phyloP scores from a whole-genome alignment of 805 yeast genomes.

The Nakazawaea pomicola region DNA sequence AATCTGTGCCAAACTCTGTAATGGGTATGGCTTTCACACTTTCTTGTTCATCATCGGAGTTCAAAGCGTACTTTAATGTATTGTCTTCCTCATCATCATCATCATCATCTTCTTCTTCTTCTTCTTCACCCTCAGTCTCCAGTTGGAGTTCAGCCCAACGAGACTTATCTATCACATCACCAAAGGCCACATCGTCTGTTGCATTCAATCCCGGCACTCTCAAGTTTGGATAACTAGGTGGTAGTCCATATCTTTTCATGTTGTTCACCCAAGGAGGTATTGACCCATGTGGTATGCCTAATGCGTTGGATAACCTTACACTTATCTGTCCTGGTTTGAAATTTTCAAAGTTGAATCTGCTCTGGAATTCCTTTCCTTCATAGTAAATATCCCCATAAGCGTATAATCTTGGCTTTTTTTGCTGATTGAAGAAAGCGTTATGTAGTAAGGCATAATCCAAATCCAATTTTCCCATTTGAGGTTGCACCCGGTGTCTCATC shows the following conservation, averaged over 20 bases:
- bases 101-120: constrained; percentile 25
- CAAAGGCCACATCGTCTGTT: constrained; percentile 19
- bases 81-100: constrained; percentile 24
- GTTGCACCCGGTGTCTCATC: constrained; percentile 82
- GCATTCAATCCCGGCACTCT: constrained; percentile 44
- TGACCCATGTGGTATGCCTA: constrained; percentile 54
- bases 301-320: constrained; percentile 55
- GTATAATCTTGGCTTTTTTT: constrained; percentile 64
- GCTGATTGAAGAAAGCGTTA: constrained; percentile 82
- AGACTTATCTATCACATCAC: constrained; percentile 23
- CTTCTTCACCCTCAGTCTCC: constrained; percentile 25
- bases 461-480: constrained; percentile 81
- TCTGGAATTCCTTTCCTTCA: constrained; percentile 61
- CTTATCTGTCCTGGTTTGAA: constrained; percentile 68
- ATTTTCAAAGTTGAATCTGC: constrained; percentile 22
- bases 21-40: constrained; percentile 23
- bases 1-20: constrained; percentile 22
- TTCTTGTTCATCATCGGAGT: constrained; percentile 23
- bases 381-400: constrained; percentile 73
- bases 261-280: constrained; percentile 79
- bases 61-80: constrained; percentile 15
- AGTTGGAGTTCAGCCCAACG: constrained; percentile 28
- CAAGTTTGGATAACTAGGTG: constrained; percentile 74
- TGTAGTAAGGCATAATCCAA: constrained; percentile 78
- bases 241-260: constrained; percentile 70